phyloP scores from a whole-genome alignment of 2,329 filamentous ascomycete species.

The Hymenoscyphus linearis region DNA sequence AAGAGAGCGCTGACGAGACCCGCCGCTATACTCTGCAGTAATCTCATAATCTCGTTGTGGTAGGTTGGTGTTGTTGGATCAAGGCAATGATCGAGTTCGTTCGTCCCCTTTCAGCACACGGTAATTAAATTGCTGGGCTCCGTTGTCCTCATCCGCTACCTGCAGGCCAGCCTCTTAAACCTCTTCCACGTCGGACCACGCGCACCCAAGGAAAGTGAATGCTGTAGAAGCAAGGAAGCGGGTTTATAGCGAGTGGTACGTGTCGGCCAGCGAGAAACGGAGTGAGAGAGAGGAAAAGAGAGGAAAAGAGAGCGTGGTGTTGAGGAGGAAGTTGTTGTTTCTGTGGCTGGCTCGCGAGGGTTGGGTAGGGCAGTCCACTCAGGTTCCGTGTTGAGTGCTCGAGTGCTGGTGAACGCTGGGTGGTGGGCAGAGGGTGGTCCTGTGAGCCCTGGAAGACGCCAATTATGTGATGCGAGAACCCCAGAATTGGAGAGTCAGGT shows the following conservation, averaged over 20 bases:
- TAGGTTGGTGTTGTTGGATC: background rate
- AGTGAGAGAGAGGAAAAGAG: background rate
- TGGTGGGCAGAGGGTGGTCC: background rate
- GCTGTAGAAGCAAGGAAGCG: background rate
- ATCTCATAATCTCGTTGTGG: slow-evolving; percentile 10
- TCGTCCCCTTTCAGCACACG: background rate
- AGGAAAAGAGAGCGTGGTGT: background rate
- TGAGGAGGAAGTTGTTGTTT: background rate
- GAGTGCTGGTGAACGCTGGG: background rate
- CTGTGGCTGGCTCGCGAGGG: background rate
- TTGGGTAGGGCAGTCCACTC: background rate
- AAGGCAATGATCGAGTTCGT: background rate
- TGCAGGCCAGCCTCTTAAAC: background rate
- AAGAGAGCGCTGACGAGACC: slow-evolving; percentile 22
- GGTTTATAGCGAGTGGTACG: slow-evolving; percentile 1
- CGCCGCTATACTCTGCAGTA: slow-evolving; percentile 24
- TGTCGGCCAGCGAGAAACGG: background rate
- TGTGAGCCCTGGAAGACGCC: no score
- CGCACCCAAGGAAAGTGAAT: background rate
- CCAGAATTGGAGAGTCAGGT: no score
- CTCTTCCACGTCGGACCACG: no score
- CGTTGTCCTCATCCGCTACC: background rate
- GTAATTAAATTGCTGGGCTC: background rate
- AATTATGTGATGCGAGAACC: no score
- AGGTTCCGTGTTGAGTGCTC: background rate